Base-by-base conservation (phyloP, 805 yeast genomes). In the Suhomyces sp. region DNA sequence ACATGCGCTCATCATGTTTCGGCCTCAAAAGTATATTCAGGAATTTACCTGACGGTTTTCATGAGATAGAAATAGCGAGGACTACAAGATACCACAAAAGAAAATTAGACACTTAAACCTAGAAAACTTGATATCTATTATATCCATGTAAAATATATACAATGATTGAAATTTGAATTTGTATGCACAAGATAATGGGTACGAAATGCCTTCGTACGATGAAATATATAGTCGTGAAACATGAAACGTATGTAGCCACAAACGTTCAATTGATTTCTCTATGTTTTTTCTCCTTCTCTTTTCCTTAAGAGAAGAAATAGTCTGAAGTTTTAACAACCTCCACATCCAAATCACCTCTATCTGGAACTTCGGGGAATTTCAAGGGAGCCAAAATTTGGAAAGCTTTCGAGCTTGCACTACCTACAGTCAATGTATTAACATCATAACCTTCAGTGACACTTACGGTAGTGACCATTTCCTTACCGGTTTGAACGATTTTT, bases 261-360 rank as follows among this genome's bases (percentile, higher is more conserved):
- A 14, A 12, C 8, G 14, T 9, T 24, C 9, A 12, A 7, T 12
- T 24, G 26, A 13, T 25, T 12, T 15, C 11, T 25, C 19, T 4
- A 15, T 7, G 12, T 11, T 7, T 23, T 17, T 18, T 23, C n/a
- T 12, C 21, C 14, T n/a, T 12, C 19, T 18, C 17, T 10, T 21
- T 27, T 27, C n/a, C 24, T 12, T 31, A 67, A 25, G 72, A 65
- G 48, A 91, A 91, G 72, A 91, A 91, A 60, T 91, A 91, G 20
- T 72, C 71, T 43, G 96, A 86, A 32, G 80, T 76, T 52, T 74
- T 72, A 27, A 90, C 82, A 39, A 74, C 75, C 25, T 66, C 62
- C 23, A 91, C 95, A 52, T 91, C 95, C 49, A 91, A 86, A 12
- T 79, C 80, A 33, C 97, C 98, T 57, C 76, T 81, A 32, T 72